Evolutionary conservation across 202 grass and related monocot species (phyloP).

Genomic region (Zoysia matrella): DNA sequence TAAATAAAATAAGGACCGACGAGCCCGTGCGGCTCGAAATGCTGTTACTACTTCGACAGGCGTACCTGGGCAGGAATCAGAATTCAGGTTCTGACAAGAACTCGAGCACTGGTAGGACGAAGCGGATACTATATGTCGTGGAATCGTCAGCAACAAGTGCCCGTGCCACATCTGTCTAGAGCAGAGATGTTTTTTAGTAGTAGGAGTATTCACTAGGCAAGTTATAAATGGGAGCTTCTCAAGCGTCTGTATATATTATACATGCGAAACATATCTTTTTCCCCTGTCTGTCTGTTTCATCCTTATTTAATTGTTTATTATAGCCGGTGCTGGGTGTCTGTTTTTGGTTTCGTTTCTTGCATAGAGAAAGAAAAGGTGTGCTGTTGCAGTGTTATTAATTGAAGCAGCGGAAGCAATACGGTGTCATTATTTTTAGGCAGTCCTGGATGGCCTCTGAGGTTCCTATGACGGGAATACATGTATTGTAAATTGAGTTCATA

Average conservation of each 20-base stretch:
- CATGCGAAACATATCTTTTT: conserved; percentile 29
- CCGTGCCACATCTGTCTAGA: conserved; percentile 52
- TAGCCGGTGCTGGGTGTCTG: conserved; percentile 29
- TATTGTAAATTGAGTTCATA: conserved; percentile 17
- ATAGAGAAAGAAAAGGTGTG: conserved; percentile 29
- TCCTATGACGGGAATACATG: conserved; percentile 17
- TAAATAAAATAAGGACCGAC: conserved; percentile 51
- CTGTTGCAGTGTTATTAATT: conserved; percentile 36
- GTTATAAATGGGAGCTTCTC: conserved; percentile 4
- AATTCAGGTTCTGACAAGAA: conserved; percentile 66
- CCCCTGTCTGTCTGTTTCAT: conserved; percentile 20
- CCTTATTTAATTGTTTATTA: conserved; percentile 31
- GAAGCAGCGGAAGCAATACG: too few relatives aligned
- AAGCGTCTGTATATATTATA: conserved; percentile 1
- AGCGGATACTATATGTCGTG: conserved; percentile 88
- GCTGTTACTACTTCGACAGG: conserved; percentile 50
- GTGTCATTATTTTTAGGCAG: conserved; percentile 27
- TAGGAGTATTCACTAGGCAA: not conserved
- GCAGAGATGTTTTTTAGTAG: conserved; percentile 13
- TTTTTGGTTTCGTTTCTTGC: conserved; percentile 51
- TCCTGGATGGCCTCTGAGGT: conserved; percentile 1
- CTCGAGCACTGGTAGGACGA: conserved; percentile 77
- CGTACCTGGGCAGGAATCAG: conserved; percentile 63
- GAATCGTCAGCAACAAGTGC: conserved; percentile 64
- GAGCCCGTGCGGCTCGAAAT: conserved; percentile 41